phyloP scores from a whole-genome alignment of 768 basidiomycete genomes.

The Amanita rimosa region DNA sequence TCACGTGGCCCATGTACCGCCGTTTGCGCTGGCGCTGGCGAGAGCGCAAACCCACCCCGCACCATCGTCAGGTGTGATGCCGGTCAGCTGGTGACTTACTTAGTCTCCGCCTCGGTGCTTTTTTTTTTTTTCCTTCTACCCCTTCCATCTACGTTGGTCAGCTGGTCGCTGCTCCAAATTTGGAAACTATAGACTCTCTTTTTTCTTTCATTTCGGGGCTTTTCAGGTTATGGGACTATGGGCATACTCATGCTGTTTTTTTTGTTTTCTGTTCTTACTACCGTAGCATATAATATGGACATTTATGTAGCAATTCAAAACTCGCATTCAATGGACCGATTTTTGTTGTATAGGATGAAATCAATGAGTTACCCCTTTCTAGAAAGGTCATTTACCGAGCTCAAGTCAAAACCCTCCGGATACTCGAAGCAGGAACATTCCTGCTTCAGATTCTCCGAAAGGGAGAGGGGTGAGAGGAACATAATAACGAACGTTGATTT shows the following conservation, averaged over 20 bases:
- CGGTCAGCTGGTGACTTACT: not conserved
- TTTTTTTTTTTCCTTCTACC: no score
- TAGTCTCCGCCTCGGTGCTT: not conserved
- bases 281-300: not conserved
- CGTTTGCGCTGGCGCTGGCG: not conserved
- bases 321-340: no score
- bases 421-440: no score
- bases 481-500: no score
- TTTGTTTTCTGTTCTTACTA: no score
- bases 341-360: no score
- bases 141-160: not conserved
- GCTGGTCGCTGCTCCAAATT: not conserved
- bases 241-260: not conserved
- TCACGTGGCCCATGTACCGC: not conserved
- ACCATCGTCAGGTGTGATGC: not conserved
- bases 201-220: not conserved
- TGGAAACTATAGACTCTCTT: not conserved
- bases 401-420: no score
- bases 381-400: no score
- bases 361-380: no score
- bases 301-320: no score
- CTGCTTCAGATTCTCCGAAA: no score
- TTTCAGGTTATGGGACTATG: not conserved
- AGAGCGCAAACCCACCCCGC: slow-evolving; percentile 2
- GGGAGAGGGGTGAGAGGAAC: no score